A percentile compares a stretch with the other conserved stretches of the same genome.
phyloP scores from a whole-genome alignment of 2,329 filamentous ascomycete genomes.

The Leptographium wingfieldii region DNA sequence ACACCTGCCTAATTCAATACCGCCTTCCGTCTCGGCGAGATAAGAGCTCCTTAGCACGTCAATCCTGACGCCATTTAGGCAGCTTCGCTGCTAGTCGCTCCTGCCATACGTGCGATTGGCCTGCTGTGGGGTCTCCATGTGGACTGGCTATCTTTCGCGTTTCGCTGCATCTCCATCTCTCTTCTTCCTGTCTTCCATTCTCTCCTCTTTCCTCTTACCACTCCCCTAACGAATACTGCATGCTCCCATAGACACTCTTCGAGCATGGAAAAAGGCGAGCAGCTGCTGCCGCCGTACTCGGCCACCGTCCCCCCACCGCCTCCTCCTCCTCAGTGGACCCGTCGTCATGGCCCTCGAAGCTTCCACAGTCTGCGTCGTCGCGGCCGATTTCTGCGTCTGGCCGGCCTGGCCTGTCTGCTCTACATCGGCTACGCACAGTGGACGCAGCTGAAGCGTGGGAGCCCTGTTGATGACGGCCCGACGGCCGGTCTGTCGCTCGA shows the following conservation, averaged over 20 bases:
- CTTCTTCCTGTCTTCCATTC: not conserved
- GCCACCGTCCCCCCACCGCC: conserved; percentile 6
- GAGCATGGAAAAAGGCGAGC: conserved; percentile 25
- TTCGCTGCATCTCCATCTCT: not conserved
- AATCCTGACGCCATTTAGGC: not conserved
- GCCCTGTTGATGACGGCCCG: not conserved
- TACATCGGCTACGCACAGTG: conserved; percentile 35
- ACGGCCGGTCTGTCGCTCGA: conserved; percentile 31
- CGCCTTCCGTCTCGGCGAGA: not conserved
- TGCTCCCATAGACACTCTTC: not conserved
- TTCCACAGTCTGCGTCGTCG: conserved; percentile 19
- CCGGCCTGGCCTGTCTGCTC: conserved; percentile 33
- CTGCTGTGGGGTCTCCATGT: not conserved
- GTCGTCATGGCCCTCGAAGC: not conserved
- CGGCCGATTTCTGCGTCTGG: conserved; percentile 29
- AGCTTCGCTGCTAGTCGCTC: not conserved
- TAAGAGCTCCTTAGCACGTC: not conserved
- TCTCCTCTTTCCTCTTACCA: not conserved
- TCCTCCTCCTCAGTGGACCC: conserved; percentile 1
- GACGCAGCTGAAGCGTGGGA: conserved; percentile 21
- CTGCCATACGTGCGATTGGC: not conserved
- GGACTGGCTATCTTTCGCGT: not conserved
- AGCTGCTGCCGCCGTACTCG: conserved; percentile 31
- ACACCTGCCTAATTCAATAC: not conserved
- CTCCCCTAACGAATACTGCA: not conserved